These are phyloP conservation scores for Intubia oerlemansii DNA, from an alignment of 2,329 filamentous ascomycete species.

Conservation along the genomic window DNA sequence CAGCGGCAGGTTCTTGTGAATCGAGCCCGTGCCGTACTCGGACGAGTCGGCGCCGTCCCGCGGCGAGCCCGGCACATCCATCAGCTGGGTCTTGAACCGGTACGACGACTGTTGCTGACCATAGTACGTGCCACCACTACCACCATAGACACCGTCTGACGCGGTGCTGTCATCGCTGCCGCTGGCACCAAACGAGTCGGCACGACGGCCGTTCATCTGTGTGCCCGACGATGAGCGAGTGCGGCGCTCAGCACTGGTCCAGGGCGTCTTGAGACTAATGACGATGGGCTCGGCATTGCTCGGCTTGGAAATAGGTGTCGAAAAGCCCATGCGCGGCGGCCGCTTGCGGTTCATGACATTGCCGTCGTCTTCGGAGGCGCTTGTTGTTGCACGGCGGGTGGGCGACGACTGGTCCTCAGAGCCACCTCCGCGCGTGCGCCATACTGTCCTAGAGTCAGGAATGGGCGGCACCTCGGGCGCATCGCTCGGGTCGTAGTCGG, in stretches of 20 bases:
- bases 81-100: conserved; percentile 8
- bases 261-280: conserved; percentile 15
- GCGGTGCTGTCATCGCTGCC: background rate
- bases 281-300: conserved; percentile 11
- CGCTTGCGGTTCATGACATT: conserved; percentile 20
- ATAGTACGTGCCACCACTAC: conserved; percentile 2
- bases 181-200: too few relatives aligned
- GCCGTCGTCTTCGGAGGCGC: too few relatives aligned
- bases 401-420: too few relatives aligned
- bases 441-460: too few relatives aligned
- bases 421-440: too few relatives aligned
- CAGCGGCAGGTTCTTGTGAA: conserved; percentile 37
- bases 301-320: conserved; percentile 4
- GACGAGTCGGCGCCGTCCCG: conserved; percentile 2
- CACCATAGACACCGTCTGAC: too few relatives aligned
- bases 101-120: conserved; percentile 2
- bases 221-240: too few relatives aligned
- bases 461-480: conserved; percentile 6
- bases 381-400: too few relatives aligned
- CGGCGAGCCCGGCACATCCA: background rate
- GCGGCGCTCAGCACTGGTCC: too few relatives aligned
- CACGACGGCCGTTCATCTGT: too few relatives aligned
- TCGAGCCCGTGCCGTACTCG: conserved; percentile 15
- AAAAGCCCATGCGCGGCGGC: conserved; percentile 12
- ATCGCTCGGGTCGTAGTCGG: conserved; percentile 4